Base-by-base conservation (phyloP, 1,139 yeast genomes). In the Spathaspora sp. region DNA sequence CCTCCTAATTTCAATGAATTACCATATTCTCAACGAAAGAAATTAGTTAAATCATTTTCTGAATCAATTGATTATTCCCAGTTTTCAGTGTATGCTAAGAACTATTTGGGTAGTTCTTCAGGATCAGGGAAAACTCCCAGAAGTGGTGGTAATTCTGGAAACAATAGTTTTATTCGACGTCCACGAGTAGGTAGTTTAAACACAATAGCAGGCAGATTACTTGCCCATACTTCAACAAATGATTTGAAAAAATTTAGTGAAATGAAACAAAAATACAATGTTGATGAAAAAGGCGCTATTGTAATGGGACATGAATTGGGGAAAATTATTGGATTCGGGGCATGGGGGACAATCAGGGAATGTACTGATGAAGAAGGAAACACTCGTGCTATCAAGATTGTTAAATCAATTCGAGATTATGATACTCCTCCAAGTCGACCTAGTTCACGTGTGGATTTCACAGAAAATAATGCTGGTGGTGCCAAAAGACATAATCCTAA, bases 301-400 rank as follows among this genome's bases (percentile, higher is more conserved):
- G 78, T 86, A 0, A 57, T 84, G 70, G 80, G 76, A 9, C 81
- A 84, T 65, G 78, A 70, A 38, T 60, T 86, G 38, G 96, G 96
- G 0, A 82, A 81, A 54, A 78, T 86, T n/a, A 84, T 90, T 52
- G 97, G 97, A 0, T 81, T 80, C 59, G 98, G 98, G 8, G 96
- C 97, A 0, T 90, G 95, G 86, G 95, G 96, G 3, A 80, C 86
- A 29, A 86, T 91, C n/a, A 71, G 96, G 50, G 95, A 87, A 61
- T 89, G 95, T 51, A 59, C 57, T 40, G 68, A 62, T 27, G 43
- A 53, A 17, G 65, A 67, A 42, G 83, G 83, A 1, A 66, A 68
- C 6, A 65, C 75, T 0, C 75, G 78, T 52, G 97, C 97, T 0
- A 82, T 89, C 57, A 90, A 90, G 61, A 83, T 90, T 40, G 90